Percentiles rank a stretch among this genome's conserved stretches.
These are phyloP conservation scores for Sphagnum magellanicum DNA, from an alignment of 228 moss, liverwort and hornwort genomes.

Conservation along the genomic window DNA sequence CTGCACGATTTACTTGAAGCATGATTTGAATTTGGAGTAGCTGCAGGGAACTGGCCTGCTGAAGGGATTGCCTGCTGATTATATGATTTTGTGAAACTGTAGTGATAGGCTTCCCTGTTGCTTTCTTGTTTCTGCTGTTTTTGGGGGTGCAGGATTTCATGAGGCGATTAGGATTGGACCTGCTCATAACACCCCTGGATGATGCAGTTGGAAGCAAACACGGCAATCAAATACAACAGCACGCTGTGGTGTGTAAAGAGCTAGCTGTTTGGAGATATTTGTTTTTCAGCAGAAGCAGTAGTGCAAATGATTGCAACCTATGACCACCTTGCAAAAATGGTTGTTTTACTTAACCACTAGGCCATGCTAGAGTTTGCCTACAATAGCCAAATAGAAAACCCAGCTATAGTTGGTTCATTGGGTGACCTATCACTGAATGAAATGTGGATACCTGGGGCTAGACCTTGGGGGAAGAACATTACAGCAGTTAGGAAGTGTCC, in stretches of 20 bases:
- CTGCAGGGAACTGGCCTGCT: neutral
- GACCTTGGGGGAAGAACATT: no score
- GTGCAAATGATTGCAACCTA: neutral
- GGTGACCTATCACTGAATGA: no score
- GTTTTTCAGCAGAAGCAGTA: neutral
- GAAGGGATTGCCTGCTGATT: neutral
- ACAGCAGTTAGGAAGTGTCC: no score
- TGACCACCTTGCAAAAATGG: neutral
- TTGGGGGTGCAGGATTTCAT: conserved; percentile 65
- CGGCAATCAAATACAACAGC: conserved; percentile 72
- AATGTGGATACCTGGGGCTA: no score
- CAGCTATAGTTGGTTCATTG: no score
- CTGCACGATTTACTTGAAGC: neutral
- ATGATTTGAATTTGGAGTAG: neutral
- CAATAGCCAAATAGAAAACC: no score
- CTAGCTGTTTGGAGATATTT: neutral
- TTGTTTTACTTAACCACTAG: neutral
- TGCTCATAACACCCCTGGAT: conserved; percentile 71
- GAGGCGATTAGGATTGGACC: conserved; percentile 81
- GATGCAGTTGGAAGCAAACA: conserved; percentile 27
- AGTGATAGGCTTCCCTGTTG: neutral
- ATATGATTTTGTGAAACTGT: neutral
- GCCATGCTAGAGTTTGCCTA: no score
- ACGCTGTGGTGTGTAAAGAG: conserved; percentile 72
- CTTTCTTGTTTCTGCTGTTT: neutral